phyloP scores from a whole-genome alignment of 768 basidiomycete genomes.

The Rhodotorula babjevae region DNA sequence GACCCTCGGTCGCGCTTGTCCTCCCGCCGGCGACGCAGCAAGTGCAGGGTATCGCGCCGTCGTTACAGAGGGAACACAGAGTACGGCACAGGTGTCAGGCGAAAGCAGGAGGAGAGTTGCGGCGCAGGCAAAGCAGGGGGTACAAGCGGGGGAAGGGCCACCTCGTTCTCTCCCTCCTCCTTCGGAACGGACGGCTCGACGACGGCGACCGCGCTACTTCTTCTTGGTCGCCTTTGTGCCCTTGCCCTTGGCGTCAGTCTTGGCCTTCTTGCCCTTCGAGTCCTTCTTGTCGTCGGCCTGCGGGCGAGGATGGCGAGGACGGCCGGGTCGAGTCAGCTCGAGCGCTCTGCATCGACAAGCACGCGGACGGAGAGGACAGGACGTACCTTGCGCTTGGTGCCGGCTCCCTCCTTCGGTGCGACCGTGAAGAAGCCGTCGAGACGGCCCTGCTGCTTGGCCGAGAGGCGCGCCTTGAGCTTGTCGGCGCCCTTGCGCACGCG shows the following conservation, averaged over 20 bases:
- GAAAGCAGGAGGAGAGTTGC: not conserved
- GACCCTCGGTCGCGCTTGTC: too few relatives aligned
- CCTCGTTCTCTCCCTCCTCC: not conserved
- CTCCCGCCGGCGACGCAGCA: too few relatives aligned
- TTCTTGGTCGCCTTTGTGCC: conserved; percentile 21
- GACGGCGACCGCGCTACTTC: conserved; percentile 2
- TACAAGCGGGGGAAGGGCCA: not conserved
- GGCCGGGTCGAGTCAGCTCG: too few relatives aligned
- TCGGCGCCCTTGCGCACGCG: conserved; percentile 92
- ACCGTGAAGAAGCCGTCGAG: conserved; percentile 83
- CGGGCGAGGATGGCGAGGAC: not conserved
- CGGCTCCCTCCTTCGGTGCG: conserved; percentile 30
- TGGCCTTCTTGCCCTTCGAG: conserved; percentile 32
- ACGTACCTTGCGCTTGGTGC: conserved; percentile 35
- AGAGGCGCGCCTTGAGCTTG: conserved; percentile 78
- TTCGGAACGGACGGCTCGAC: not conserved
- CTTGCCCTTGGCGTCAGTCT: conserved; percentile 32
- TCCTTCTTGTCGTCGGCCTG: conserved; percentile 38
- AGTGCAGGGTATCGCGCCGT: too few relatives aligned
- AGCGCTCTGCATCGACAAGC: too few relatives aligned
- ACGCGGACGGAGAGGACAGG: not conserved
- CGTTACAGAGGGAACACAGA: too few relatives aligned
- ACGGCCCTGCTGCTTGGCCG: conserved; percentile 89
- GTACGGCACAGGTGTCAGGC: too few relatives aligned
- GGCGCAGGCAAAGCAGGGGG: not conserved